Percentiles rank a stretch among this genome's conserved stretches.
These are phyloP conservation scores for Trichoderma sp. DNA, from an alignment of 2,329 filamentous ascomycete species.

Conservation along the genomic window DNA sequence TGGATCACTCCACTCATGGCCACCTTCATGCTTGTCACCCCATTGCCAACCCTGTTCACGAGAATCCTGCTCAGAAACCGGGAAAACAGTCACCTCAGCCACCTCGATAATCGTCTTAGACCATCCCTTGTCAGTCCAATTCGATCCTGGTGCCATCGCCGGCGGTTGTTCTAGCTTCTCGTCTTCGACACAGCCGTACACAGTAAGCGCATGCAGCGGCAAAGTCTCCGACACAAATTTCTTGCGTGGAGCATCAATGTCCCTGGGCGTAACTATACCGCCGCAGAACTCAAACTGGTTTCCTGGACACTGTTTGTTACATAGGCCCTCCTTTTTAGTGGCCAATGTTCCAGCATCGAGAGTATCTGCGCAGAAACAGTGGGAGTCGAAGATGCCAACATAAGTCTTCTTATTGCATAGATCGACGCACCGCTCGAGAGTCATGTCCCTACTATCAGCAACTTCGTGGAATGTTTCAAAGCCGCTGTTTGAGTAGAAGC, in stretches of 20 bases:
- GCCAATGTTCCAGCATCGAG: slow-evolving; percentile 45
- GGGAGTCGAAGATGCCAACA: slow-evolving; percentile 42
- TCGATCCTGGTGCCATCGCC: slow-evolving; percentile 29
- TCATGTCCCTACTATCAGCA: slow-evolving; percentile 40
- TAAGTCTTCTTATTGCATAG: slow-evolving; percentile 40
- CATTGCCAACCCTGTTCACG: neutral
- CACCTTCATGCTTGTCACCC: neutral
- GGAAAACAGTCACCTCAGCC: neutral
- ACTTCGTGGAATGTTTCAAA: slow-evolving; percentile 40
- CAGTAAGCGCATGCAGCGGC: slow-evolving; percentile 41
- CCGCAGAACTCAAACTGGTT: slow-evolving; percentile 45
- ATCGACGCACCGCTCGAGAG: slow-evolving; percentile 41
- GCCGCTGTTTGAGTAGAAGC: slow-evolving; percentile 42
- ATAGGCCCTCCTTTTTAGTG: slow-evolving; percentile 33
- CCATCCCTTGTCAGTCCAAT: slow-evolving; percentile 17
- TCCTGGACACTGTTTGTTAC: slow-evolving; percentile 45
- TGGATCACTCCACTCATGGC: neutral
- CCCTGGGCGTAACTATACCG: slow-evolving; percentile 32
- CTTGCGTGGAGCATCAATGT: neutral
- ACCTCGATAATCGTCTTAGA: neutral
- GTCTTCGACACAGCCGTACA: slow-evolving; percentile 43
- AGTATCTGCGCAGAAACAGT: slow-evolving; percentile 48
- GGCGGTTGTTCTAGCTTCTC: slow-evolving; percentile 39
- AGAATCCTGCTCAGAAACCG: neutral
- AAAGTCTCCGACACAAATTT: neutral